These are phyloP conservation scores for Camellia japonica DNA, from an alignment of 148 eudicot species.

Conservation along the genomic window DNA sequence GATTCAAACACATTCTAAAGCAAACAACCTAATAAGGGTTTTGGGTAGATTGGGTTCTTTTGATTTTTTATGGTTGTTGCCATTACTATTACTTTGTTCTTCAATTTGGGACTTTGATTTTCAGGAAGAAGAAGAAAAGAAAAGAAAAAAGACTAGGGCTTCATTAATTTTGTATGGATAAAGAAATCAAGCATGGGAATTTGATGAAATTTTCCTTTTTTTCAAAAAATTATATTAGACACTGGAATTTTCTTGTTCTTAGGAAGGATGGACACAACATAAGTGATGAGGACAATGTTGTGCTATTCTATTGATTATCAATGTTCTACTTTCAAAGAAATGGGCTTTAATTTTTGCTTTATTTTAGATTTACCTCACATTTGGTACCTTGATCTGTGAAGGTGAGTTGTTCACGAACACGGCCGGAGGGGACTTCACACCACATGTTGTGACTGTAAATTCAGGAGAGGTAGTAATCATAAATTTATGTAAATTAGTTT, in stretches of 20 bases:
- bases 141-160: not conserved
- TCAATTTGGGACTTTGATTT: not conserved
- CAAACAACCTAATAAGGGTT: too few relatives aligned
- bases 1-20: too few relatives aligned
- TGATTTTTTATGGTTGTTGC: too few relatives aligned
- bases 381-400: slow-evolving; percentile 30
- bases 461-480: slow-evolving; percentile 61
- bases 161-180: too few relatives aligned
- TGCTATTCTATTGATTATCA: not conserved
- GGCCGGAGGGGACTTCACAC: slow-evolving; percentile 66
- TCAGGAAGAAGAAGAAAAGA: too few relatives aligned
- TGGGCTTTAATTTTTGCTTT: not conserved
- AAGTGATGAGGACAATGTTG: not conserved
- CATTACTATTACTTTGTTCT: too few relatives aligned
- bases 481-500: not conserved
- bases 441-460: slow-evolving; percentile 53
- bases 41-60: too few relatives aligned
- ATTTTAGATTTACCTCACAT: slow-evolving; percentile 10
- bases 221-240: not conserved
- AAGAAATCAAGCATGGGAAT: not conserved
- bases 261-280: not conserved
- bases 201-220: not conserved
- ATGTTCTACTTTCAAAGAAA: not conserved
- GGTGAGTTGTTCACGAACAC: slow-evolving; percentile 64
- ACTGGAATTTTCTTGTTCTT: not conserved